Conservation (phyloP, 2,329 filamentous ascomycete species). For the Xylaria digitata region DNA sequence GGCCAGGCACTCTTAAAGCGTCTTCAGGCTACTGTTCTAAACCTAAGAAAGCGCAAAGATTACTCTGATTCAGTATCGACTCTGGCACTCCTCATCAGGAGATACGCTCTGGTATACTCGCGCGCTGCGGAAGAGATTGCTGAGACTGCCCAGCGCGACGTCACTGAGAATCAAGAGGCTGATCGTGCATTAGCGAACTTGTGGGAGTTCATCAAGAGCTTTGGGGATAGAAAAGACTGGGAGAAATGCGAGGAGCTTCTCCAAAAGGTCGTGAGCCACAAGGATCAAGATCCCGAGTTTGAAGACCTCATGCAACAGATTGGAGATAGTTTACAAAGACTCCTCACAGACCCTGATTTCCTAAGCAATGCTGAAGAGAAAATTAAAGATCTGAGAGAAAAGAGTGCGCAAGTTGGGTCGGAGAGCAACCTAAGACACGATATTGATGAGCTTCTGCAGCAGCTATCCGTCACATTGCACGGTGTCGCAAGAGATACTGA, state of each 20-base stretch:
- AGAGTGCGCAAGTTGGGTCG: slow-evolving; percentile 71
- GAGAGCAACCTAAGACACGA: slow-evolving; percentile 78
- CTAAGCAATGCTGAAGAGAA: slow-evolving; percentile 76
- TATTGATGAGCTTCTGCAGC: slow-evolving; percentile 76
- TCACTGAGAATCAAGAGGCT: slow-evolving; percentile 78
- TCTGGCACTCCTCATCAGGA: slow-evolving; percentile 77
- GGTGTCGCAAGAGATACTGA: slow-evolving; percentile 78
- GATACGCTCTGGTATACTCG: slow-evolving; percentile 83
- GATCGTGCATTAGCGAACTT: slow-evolving; percentile 82
- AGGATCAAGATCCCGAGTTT: slow-evolving; percentile 82
- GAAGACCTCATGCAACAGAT: slow-evolving; percentile 80
- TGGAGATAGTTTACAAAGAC: slow-evolving; percentile 78
- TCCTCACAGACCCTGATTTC: slow-evolving; percentile 87
- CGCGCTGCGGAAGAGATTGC: slow-evolving; percentile 75
- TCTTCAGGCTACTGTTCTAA: slow-evolving; percentile 79
- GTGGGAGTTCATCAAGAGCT: slow-evolving; percentile 82
- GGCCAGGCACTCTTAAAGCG: slow-evolving; percentile 78
- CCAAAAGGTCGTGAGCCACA: slow-evolving; percentile 77
- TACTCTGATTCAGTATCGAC: slow-evolving; percentile 89
- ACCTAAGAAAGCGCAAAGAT: slow-evolving; percentile 79
- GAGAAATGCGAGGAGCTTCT: slow-evolving; percentile 76
- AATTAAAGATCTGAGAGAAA: slow-evolving; percentile 62
- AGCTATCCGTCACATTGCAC: slow-evolving; percentile 73
- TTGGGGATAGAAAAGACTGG: slow-evolving; percentile 82
- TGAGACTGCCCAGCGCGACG: slow-evolving; percentile 74